Evolutionary conservation across 2,329 filamentous ascomycete genomes (phyloP).

Genomic region (Exophiala sideris): DNA sequence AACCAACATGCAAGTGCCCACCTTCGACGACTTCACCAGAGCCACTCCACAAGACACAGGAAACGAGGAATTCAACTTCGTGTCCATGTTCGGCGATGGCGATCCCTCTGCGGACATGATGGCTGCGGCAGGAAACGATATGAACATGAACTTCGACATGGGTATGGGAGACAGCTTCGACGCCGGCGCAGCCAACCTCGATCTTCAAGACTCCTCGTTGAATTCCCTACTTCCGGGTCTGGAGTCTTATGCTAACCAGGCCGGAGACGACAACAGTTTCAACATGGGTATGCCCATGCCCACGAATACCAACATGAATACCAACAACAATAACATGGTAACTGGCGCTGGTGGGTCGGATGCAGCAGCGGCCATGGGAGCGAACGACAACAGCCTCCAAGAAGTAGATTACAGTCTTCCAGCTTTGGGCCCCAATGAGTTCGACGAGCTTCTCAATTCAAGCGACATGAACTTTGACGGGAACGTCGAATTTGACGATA

Average conservation of each 20-base stretch:
- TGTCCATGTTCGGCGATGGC: conserved; percentile 39
- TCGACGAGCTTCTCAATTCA: conserved; percentile 37
- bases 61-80: conserved; percentile 40
- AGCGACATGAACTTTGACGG: conserved; percentile 43
- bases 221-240: conserved; percentile 33
- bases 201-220: conserved; percentile 28
- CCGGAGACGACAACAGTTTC: conserved; percentile 25
- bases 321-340: conserved; percentile 16
- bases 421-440: conserved; percentile 26
- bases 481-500: conserved; percentile 36
- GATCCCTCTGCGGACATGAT: conserved; percentile 29
- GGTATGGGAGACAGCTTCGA: conserved; percentile 36
- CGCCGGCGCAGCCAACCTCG: conserved; percentile 38
- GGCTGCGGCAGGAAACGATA: conserved; percentile 28
- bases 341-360: background rate
- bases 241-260: conserved; percentile 33
- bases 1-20: conserved; percentile 27
- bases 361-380: background rate
- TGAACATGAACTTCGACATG: conserved; percentile 40
- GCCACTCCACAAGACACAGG: conserved; percentile 29
- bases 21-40: conserved; percentile 22
- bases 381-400: conserved; percentile 10
- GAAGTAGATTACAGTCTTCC: conserved; percentile 22
- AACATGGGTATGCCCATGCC: conserved; percentile 14
- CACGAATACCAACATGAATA: conserved; percentile 29